These are phyloP conservation scores for Trichosporon sp. DNA, from an alignment of 1,284 basidiomycete genomes.

Conservation along the genomic window DNA sequence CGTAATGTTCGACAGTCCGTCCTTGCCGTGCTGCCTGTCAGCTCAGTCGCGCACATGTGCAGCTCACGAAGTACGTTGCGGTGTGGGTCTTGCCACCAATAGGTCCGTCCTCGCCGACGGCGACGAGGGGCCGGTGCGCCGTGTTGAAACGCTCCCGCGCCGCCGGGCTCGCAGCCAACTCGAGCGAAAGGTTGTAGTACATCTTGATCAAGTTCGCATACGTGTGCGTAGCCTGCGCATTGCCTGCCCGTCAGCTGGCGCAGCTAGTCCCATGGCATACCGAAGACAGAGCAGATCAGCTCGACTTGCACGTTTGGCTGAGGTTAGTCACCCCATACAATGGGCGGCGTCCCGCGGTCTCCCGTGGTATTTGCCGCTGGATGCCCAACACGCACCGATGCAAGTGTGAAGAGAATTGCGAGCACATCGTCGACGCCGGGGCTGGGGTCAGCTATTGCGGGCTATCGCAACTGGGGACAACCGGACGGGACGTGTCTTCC, in stretches of 20 bases:
- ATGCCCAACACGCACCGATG: slow-evolving; percentile 38
- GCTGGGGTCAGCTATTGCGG: slow-evolving; percentile 26
- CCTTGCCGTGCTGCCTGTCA: slow-evolving; percentile 62
- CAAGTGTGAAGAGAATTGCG: slow-evolving; percentile 62
- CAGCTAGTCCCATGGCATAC: slow-evolving; percentile 56
- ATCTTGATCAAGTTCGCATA: slow-evolving; percentile 73
- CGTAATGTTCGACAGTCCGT: slow-evolving; percentile 76
- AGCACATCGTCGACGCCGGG: slow-evolving; percentile 85
- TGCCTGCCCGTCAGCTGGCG: slow-evolving; percentile 59
- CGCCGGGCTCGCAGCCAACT: slow-evolving; percentile 66
- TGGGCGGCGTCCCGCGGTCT: background rate
- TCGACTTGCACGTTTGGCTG: slow-evolving; percentile 66
- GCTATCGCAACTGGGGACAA: background rate
- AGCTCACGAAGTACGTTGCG: slow-evolving; percentile 75
- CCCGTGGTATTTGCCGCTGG: slow-evolving; percentile 21
- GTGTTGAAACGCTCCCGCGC: slow-evolving; percentile 67
- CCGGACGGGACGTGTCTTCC: background rate
- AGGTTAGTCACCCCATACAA: slow-evolving; percentile 1
- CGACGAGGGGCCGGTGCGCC: slow-evolving; percentile 64
- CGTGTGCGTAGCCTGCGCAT: slow-evolving; percentile 64
- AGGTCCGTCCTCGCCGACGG: slow-evolving; percentile 70
- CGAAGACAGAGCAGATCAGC: slow-evolving; percentile 75
- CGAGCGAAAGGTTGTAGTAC: slow-evolving; percentile 70
- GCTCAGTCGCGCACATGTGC: background rate
- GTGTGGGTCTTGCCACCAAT: slow-evolving; percentile 74